These are phyloP conservation scores for Sclerotinia subarctica DNA, from an alignment of 2,329 filamentous ascomycete genomes.

Conservation along the genomic window DNA sequence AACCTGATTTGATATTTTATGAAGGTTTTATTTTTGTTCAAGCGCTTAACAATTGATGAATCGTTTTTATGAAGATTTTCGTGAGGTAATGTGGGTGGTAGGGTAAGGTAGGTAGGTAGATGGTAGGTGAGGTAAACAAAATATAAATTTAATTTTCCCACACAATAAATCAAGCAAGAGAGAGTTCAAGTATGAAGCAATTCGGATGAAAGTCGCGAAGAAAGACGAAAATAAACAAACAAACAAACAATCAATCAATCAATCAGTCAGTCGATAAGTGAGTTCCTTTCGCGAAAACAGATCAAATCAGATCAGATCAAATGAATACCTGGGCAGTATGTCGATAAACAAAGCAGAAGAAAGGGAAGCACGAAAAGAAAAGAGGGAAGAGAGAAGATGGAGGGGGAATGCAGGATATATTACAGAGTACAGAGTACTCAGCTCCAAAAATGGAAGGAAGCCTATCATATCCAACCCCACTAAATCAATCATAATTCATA, in stretches of 20 bases:
- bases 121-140: background rate
- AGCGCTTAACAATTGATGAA: background rate
- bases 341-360: background rate
- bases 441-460: too few species aligned
- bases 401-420: constrained; percentile 15
- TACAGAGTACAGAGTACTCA: background rate
- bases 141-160: background rate
- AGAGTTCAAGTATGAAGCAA: background rate
- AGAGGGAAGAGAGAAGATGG: background rate
- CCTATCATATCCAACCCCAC: too few species aligned
- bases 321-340: too few species aligned
- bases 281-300: background rate
- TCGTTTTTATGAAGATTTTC: background rate
- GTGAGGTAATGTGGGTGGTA: background rate
- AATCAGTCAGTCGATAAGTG: background rate
- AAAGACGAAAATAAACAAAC: background rate
- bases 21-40: background rate
- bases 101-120: too few species aligned
- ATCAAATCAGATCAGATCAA: background rate
- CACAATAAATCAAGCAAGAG: background rate
- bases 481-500: too few species aligned
- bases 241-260: too few species aligned
- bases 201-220: background rate
- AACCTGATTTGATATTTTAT: background rate
- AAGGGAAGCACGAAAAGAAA: background rate